These are phyloP conservation scores for Hypoxylon cercidicola DNA, from an alignment of 495 filamentous ascomycete genomes.

Conservation along the genomic window DNA sequence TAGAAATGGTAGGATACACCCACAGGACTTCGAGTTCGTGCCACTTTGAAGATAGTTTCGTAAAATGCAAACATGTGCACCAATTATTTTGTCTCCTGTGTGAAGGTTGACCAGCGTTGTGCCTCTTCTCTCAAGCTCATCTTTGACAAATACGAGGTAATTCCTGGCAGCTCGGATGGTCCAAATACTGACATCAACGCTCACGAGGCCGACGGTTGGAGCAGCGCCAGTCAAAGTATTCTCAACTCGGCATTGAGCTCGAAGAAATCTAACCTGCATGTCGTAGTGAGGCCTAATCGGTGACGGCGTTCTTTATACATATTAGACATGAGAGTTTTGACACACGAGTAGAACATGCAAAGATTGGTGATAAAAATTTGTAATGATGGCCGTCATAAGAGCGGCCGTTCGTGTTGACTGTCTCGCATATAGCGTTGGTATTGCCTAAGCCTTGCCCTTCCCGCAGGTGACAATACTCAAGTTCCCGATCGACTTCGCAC, in stretches of 20 bases:
- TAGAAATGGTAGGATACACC: background rate
- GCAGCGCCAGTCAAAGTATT: too few relatives aligned
- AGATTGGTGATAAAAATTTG: background rate
- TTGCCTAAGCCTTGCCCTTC: slow-evolving; percentile 9
- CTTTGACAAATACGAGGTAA: background rate
- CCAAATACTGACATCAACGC: too few relatives aligned
- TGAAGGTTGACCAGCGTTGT: background rate
- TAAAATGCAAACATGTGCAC: background rate
- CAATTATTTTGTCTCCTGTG: background rate
- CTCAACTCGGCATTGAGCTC: background rate
- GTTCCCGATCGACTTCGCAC: slow-evolving; percentile 17
- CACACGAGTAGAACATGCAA: background rate
- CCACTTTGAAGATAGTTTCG: slow-evolving; percentile 6
- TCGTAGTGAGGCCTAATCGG: background rate
- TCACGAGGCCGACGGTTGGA: too few relatives aligned
- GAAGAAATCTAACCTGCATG: background rate
- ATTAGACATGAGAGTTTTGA: background rate
- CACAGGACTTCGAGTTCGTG: slow-evolving; percentile 9
- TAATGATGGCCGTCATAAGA: slow-evolving; percentile 3
- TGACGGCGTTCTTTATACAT: background rate
- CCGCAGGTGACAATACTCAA: slow-evolving; percentile 17
- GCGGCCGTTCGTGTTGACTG: slow-evolving; percentile 18
- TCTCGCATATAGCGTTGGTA: slow-evolving; percentile 11
- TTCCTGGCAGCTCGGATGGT: background rate
- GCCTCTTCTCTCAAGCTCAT: too few relatives aligned